Evolutionary conservation across 2,329 filamentous ascomycete genomes (phyloP).

Genomic region (Aureobasidium sp.): DNA sequence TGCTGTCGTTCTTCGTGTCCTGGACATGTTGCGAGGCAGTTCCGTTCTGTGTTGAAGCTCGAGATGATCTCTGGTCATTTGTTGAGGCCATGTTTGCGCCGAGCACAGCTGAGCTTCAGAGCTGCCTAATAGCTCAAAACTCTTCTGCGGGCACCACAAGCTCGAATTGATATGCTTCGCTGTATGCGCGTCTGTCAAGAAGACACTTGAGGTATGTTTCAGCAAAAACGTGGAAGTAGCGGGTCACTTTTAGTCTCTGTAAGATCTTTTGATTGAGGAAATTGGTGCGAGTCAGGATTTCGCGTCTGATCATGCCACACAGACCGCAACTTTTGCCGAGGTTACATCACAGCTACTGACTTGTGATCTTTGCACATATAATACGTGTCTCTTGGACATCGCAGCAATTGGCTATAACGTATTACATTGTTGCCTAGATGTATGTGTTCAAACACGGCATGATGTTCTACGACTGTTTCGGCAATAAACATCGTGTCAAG

Average conservation of each 20-base stretch:
- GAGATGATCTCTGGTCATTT: neutral
- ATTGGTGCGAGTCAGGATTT: conserved; percentile 11
- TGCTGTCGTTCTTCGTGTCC: neutral
- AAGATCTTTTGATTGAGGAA: conserved; percentile 12
- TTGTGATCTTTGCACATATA: neutral
- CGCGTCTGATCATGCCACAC: conserved; percentile 8
- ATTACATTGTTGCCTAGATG: neutral
- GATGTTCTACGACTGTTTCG: neutral
- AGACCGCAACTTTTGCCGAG: conserved; percentile 7
- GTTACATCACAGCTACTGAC: neutral
- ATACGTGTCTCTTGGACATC: neutral
- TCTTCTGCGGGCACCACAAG: neutral
- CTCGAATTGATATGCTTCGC: neutral
- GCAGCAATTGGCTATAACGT: neutral
- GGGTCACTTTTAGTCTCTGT: neutral
- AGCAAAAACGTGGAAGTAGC: neutral
- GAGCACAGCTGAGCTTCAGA: neutral
- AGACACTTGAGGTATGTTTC: neutral
- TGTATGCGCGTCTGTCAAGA: neutral
- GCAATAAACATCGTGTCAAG: neutral
- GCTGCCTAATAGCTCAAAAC: neutral
- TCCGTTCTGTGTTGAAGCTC: neutral
- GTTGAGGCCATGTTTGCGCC: conserved; percentile 5
- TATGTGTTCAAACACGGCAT: neutral
- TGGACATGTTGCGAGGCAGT: neutral